phyloP scores from a whole-genome alignment of 495 filamentous ascomycete species.

The Niebla homalea region DNA sequence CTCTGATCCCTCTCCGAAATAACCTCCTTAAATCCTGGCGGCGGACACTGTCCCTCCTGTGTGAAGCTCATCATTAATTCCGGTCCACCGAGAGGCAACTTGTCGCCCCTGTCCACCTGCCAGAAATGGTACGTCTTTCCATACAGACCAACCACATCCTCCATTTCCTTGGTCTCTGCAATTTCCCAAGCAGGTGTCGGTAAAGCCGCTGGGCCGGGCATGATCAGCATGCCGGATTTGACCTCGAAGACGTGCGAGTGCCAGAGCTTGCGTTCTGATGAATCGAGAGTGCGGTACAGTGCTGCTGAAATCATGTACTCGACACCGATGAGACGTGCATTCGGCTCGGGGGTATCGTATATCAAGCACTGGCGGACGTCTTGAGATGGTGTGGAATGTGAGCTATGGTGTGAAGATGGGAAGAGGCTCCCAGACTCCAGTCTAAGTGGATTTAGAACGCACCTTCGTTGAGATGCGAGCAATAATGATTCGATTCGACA shows the following conservation, averaged over 20 bases:
- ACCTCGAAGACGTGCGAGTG: conserved; percentile 79
- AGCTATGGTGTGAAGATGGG: too few relatives aligned
- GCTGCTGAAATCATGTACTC: conserved; percentile 82
- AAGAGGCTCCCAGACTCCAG: not conserved
- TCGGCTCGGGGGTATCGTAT: conserved; percentile 54
- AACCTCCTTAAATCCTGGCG: conserved; percentile 43
- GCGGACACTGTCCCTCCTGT: conserved; percentile 31
- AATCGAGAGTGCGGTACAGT: conserved; percentile 51
- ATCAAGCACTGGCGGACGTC: conserved; percentile 74
- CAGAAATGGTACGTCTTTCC: conserved; percentile 89
- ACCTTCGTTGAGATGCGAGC: conserved; percentile 61
- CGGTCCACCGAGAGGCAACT: conserved; percentile 59
- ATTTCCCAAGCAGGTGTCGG: conserved; percentile 51
- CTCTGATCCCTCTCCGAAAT: conserved; percentile 52
- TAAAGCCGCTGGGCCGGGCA: conserved; percentile 53
- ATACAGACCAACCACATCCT: conserved; percentile 54
- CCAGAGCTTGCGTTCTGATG: conserved; percentile 60
- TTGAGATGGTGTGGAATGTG: too few relatives aligned
- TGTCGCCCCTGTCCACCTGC: conserved; percentile 73
- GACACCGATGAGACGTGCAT: conserved; percentile 67
- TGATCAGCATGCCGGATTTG: conserved; percentile 72
- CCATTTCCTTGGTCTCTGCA: conserved; percentile 71
- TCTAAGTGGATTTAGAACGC: not conserved
- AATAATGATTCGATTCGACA: conserved; percentile 80
- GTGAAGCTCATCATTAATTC: conserved; percentile 69